Conservation (phyloP, 2,329 filamentous ascomycete species). For the Beauveria sp. region DNA sequence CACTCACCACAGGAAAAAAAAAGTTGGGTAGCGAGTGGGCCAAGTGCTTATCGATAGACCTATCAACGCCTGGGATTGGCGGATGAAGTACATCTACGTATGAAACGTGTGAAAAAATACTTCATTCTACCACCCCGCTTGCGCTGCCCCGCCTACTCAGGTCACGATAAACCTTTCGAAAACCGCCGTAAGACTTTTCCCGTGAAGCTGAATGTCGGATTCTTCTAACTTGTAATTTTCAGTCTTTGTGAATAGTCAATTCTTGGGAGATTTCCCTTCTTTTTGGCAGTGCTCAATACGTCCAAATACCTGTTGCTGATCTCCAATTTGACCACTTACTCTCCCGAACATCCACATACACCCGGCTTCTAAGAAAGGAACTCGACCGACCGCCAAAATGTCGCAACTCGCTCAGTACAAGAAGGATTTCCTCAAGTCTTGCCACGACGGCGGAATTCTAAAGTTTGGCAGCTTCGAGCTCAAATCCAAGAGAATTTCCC, state of each 20-base stretch:
- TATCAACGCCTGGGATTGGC: not conserved
- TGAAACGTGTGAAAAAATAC: not conserved
- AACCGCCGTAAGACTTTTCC: not conserved
- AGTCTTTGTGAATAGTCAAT: not conserved
- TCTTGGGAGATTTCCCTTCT: not conserved
- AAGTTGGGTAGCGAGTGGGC: conserved; percentile 8
- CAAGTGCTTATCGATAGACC: conserved; percentile 20
- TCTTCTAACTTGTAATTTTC: not conserved
- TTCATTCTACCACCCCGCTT: not conserved
- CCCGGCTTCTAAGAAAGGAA: not conserved
- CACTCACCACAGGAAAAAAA: conserved; percentile 6
- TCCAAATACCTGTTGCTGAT: not conserved
- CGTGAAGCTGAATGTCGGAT: not conserved
- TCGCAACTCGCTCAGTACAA: conserved; percentile 56
- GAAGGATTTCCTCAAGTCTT: conserved; percentile 61
- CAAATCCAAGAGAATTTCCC: conserved; percentile 85
- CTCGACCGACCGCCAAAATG: conserved; percentile 27
- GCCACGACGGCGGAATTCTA: conserved; percentile 61
- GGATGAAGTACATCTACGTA: not conserved
- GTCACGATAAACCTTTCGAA: not conserved
- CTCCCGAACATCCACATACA: not conserved
- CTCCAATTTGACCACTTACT: not conserved
- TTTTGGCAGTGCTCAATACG: not conserved
- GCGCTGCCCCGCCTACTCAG: not conserved
- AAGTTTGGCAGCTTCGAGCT: conserved; percentile 81